Evolutionary conservation across 768 basidiomycete genomes (phyloP), one percentile per base, ranked within the genome.

Genomic region (Lactarius sp.): DNA sequence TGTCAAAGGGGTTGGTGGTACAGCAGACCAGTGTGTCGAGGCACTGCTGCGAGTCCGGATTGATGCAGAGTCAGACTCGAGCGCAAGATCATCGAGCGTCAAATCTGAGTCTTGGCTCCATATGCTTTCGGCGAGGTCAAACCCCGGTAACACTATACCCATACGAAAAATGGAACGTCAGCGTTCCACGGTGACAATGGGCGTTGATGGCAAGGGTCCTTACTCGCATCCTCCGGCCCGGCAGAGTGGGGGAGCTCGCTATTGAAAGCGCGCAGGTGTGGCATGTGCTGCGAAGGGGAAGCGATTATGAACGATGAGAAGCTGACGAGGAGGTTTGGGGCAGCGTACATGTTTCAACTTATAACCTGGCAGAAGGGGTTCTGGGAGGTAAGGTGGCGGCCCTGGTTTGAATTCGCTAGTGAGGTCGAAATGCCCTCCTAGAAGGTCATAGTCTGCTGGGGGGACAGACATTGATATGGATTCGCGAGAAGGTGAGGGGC

Each of bases 61-160:
- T 2, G 64, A 65, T 22, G n/a, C 27, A 10, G 64, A 56, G 13
- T 66, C 65, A 3, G 63, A 66, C 18, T 64, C 31, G 62, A 66
- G 62, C 10, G 62, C 52, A 22, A 66, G 39, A 20, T 66, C 65
- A n/a, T 66, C 56, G 27, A 66, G 62, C 1, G 65, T 66, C 46
- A 66, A 36, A 37, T 66, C 65, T 2, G 65, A 66, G 18, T 59
- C 57, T 10, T 37, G 57, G 27, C 65, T 66, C 65, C 65, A 66
- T 33, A 66, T 65, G 54, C 65, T 66, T 37, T 66, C 65, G 47
- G 65, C 62, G 46, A 66, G 62, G 46, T 64, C 63, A 33, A 66
- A 65, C 22, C 56, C 65, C 37, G 56, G 64, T 51, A 65, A 22
- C 13, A 57, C 65, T 66, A 13, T 3, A 14, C 2, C 18, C 3